Base-by-base conservation (phyloP, 164 flowering plant species). In the Nymphaea colorata region DNA sequence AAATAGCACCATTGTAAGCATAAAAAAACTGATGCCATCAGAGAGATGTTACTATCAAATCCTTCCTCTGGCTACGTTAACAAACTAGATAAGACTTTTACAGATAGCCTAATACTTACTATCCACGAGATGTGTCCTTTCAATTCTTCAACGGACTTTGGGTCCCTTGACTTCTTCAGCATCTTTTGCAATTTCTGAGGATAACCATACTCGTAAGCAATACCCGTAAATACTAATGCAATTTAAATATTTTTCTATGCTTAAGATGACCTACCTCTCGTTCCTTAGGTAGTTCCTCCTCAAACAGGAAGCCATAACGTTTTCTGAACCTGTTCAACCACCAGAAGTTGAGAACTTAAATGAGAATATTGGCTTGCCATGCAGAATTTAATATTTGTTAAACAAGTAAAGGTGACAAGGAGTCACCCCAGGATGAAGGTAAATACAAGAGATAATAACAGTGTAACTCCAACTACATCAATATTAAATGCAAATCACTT, bases 271-370 rank as follows among this genome's bases (percentile, higher is more conserved):
- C 12, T 6, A 90, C 98, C 93, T 85, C 82, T 84, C 72, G 87
- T 77, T 91, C 97, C 44, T 87, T 80, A 62, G 96, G 96, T 76
- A 91, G 84, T 14, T 76, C 70, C 6, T 75, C 68, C 69, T 86
- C 85, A 71, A 67, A 88, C 6, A 93, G 72, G 74, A 93, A 93
- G 67, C 71, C 69, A 75, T 84, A 93, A 76, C 94, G 83, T 75
- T 88, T 89, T 78, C 81, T 86, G 77, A 89, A 88, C 86, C 97
- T 93, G 71, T 64, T 79, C 71, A 69, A 59, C 12, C 68, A 59
- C 36, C 53, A 41, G 6, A 11, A n/a, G 0, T n/a, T 2, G 6
- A 5, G 15, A 61, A 6, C 25, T 61, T 61, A 17, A 17, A 61
- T 17, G 6, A 61, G 15, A 10, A 61, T 61, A 47, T 25, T 25